A percentile compares a stretch with the other conserved stretches of the same genome.
Conservation (phyloP, 257 asterid genomes). For the Hygrophila difformis region DNA sequence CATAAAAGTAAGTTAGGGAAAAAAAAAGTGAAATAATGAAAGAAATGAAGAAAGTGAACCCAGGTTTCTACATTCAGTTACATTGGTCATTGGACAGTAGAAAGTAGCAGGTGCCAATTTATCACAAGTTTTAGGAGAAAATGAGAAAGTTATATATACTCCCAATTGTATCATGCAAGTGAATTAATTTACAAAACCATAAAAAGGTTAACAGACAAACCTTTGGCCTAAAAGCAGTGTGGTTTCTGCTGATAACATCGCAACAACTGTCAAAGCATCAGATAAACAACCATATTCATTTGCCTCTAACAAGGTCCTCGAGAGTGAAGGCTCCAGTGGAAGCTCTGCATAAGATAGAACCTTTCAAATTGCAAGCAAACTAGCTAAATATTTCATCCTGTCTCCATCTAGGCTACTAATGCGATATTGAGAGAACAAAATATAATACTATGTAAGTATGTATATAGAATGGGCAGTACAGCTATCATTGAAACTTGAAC, state of each 20-base stretch:
- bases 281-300: slow-evolving; percentile 73
- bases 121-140: no score
- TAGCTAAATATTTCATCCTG: background rate
- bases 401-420: background rate
- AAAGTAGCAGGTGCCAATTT: no score
- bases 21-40: no score
- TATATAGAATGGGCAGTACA: no score
- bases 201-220: slow-evolving; percentile 23
- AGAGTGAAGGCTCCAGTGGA: slow-evolving; percentile 93
- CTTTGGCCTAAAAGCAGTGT: slow-evolving; percentile 62
- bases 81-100: no score
- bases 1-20: background rate
- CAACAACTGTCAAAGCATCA: slow-evolving; percentile 83
- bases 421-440: background rate
- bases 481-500: slow-evolving; percentile 4
- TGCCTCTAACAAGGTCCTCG: slow-evolving; percentile 93
- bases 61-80: no score
- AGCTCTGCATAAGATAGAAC: slow-evolving; percentile 57
- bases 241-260: slow-evolving; percentile 95
- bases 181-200: background rate
- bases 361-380: slow-evolving; percentile 14
- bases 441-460: no score
- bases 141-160: no score
- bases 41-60: no score
- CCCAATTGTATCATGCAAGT: no score